Evolutionary conservation across 768 basidiomycete species (phyloP).

Genomic region (Serpula lacrymans): DNA sequence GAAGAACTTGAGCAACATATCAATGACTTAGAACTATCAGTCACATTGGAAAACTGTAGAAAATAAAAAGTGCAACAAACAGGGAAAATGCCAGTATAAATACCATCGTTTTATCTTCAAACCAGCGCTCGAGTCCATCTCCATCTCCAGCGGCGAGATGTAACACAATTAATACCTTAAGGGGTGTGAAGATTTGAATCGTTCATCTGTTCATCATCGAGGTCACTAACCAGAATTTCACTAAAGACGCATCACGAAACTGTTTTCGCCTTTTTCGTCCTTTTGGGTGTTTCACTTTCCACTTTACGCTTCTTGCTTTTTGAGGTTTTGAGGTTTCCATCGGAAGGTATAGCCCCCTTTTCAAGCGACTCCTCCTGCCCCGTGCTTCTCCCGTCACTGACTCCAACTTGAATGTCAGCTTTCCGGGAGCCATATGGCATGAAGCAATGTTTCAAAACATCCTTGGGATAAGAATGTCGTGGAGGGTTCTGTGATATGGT

Average conservation of each 20-base stretch:
- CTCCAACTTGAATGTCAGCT: not conserved
- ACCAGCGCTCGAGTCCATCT: too few relatives aligned
- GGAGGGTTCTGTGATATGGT: constrained; percentile 46
- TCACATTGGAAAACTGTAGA: too few relatives aligned
- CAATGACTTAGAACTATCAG: too few relatives aligned
- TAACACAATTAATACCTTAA: too few relatives aligned
- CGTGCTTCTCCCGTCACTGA: constrained; percentile 19
- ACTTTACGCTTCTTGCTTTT: constrained; percentile 46
- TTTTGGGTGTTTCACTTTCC: constrained; percentile 44
- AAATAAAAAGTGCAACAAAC: too few relatives aligned
- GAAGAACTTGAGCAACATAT: too few relatives aligned
- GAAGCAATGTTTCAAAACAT: constrained; percentile 61
- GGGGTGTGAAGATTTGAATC: too few relatives aligned
- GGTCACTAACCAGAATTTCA: too few relatives aligned
- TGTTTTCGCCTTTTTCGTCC: constrained; percentile 46
- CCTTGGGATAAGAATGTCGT: constrained; percentile 54
- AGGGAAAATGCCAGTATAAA: too few relatives aligned
- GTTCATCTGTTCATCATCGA: too few relatives aligned
- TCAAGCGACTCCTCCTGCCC: constrained; percentile 9
- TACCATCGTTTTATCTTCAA: too few relatives aligned
- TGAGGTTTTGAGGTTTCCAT: constrained; percentile 18
- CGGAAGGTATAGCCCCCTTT: not conserved
- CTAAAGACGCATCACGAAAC: constrained; percentile 2
- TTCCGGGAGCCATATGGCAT: constrained; percentile 54
- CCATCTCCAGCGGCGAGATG: too few relatives aligned